Evolutionary conservation across 805 yeast species (phyloP).

Genomic region (Candida nitratophila): DNA sequence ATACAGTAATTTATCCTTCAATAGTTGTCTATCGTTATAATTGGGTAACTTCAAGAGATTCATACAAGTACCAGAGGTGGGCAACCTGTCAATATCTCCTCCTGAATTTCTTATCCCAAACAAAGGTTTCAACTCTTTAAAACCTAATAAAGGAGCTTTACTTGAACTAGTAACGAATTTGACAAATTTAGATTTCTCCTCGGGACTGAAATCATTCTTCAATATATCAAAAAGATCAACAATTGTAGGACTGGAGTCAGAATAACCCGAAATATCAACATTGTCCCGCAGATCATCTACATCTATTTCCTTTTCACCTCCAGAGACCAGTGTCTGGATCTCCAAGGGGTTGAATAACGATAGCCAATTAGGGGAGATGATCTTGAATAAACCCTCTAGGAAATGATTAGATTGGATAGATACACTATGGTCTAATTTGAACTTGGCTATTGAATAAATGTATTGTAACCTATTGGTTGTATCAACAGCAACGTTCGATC

Average conservation of each 20-base stretch:
- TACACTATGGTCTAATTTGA: constrained; percentile 61
- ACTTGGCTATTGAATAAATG: constrained; percentile 70
- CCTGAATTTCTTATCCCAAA: constrained; percentile 79
- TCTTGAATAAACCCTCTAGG: constrained; percentile 60
- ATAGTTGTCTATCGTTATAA: constrained; percentile 50
- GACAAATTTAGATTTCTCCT: constrained; percentile 59
- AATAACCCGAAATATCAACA: constrained; percentile 61
- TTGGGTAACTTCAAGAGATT: constrained; percentile 83
- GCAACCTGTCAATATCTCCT: constrained; percentile 47
- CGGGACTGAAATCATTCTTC: constrained; percentile 47
- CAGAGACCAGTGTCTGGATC: constrained; percentile 77
- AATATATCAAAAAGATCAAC: constrained; percentile 69
- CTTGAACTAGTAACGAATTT: constrained; percentile 92
- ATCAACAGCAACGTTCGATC: constrained; percentile 50
- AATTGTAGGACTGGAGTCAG: constrained; percentile 51
- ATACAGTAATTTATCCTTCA: constrained; percentile 62
- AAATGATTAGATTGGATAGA: constrained; percentile 55
- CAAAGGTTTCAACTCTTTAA: constrained; percentile 61
- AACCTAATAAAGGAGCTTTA: constrained; percentile 86
- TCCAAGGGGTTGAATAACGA: constrained; percentile 81
- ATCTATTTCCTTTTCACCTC: constrained; percentile 65
- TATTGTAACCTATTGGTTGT: constrained; percentile 60
- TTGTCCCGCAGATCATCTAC: constrained; percentile 59
- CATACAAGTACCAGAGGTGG: constrained; percentile 92
- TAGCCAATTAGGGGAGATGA: constrained; percentile 71